A percentile compares a stretch with the other conserved stretches of the same genome.
Conservation (phyloP, 139 green algal species). For the Monoraphidium neglectum region DNA sequence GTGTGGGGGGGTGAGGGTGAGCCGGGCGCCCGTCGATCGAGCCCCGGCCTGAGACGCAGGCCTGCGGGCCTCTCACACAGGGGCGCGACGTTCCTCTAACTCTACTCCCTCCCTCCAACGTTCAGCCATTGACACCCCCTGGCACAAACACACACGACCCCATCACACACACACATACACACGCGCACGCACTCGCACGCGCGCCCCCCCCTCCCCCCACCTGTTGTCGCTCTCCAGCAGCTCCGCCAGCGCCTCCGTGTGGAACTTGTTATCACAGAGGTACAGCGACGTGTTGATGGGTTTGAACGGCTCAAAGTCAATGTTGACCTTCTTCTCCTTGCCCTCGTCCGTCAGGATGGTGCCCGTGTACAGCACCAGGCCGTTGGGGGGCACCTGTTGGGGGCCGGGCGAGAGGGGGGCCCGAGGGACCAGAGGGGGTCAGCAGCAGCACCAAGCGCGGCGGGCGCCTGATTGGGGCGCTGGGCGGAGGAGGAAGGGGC, state of each 20-base stretch:
- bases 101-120: no score
- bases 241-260: conserved; percentile 97
- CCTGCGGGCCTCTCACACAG: no score
- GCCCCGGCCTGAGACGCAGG: no score
- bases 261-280: conserved; percentile 99
- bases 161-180: no score
- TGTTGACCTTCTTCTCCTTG: conserved; percentile 97
- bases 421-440: neutral
- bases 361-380: conserved; percentile 97
- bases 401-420: no score
- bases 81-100: no score
- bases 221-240: conserved; percentile 92
- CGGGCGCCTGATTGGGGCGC: neutral
- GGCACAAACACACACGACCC: no score
- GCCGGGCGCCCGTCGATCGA: no score
- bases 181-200: no score
- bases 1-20: no score
- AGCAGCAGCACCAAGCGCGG: neutral
- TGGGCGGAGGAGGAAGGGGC: no score
- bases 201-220: conserved; percentile 41
- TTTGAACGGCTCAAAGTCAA: conserved; percentile 99
- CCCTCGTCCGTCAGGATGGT: conserved; percentile 98
- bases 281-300: conserved; percentile 99
- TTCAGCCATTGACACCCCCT: no score
- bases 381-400: conserved; percentile 92